A percentile compares a stretch with the other conserved stretches of the same genome.
Conservation (phyloP, 1,139 yeast genomes). For the Casaregolazyma lundiana region DNA sequence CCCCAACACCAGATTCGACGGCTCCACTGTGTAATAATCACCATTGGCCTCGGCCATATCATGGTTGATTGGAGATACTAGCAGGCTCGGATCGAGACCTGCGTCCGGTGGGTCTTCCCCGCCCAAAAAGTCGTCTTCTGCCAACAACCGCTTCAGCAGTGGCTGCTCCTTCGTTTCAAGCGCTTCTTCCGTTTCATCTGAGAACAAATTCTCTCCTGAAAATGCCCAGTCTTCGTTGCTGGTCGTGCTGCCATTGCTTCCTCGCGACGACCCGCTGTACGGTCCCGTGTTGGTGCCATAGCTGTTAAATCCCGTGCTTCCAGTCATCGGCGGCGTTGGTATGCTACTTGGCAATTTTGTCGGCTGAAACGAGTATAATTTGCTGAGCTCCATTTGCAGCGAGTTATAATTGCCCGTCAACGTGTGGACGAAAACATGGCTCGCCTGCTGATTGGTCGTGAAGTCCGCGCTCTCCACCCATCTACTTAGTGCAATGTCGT, state of each 20-base stretch:
- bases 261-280: neutral
- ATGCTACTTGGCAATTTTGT: constrained; percentile 17
- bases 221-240: neutral
- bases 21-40: constrained; percentile 6
- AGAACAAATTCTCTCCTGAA: neutral
- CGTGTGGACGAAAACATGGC: constrained; percentile 20
- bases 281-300: no score
- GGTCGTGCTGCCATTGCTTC: neutral
- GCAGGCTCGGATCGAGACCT: neutral
- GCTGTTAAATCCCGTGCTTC: constrained; percentile 5
- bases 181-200: neutral
- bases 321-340: constrained; percentile 17
- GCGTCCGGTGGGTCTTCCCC: neutral
- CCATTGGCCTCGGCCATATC: neutral
- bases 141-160: neutral
- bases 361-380: constrained; percentile 24
- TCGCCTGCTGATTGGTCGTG: constrained; percentile 22
- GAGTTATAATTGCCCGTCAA: constrained; percentile 24
- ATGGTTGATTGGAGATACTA: neutral
- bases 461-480: constrained; percentile 26
- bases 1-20: constrained; percentile 3
- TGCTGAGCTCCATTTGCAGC: constrained; percentile 20
- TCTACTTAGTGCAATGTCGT: constrained; percentile 19
- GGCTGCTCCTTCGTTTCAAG: neutral
- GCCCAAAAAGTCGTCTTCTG: neutral